Evolutionary conservation across 257 asterid genomes (phyloP), one percentile per base, ranked within the genome.

Genomic region (Salvia rosmarinus): DNA sequence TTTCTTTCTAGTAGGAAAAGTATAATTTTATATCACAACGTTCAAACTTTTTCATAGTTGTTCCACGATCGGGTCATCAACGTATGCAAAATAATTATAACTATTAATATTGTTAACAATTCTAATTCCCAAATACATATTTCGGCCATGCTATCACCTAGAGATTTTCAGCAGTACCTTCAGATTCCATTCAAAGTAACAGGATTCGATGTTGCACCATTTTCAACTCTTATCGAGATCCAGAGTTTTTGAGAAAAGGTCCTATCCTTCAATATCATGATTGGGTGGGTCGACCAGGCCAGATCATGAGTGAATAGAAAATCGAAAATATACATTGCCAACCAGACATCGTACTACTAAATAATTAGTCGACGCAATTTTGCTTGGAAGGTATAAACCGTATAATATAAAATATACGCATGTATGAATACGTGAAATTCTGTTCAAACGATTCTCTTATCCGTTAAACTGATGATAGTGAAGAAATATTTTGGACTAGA

Each of bases 261-360:
- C 54, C 54, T 20, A 47, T 47, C 54, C 20, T 47, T 47, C 54
- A 47, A 47, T 47, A 47, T 47, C 54, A 47, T 47, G 54, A 47
- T 14, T 47, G 54, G 54, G 54, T 47, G n/a, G n/a, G n/a, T n/a
- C n/a, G 4, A 3, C 19, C 0, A 14, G 1, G 20, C 54, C 17
- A 14, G 6, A 47, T 47, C 20, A 47, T 47, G 54, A 47, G 54
- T 47, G 19, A 47, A 47, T 47, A 47, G 54, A 56, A 11, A 11
- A 56, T 56, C 32, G 42, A n/a, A n/a, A 37, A 37, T 37, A 1
- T 37, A 37, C 42, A 37, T 37, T n/a, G n/a, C n/a, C n/a, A n/a
- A n/a, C n/a, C n/a, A n/a, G n/a, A n/a, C n/a, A n/a, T n/a, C n/a
- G n/a, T n/a, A n/a, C n/a, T n/a, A n/a, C n/a, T n/a, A n/a, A n/a